Evolutionary conservation across 1,139 yeast genomes (phyloP), one percentile per base, ranked within the genome.

Genomic region (Suhomyces bokatorum): DNA sequence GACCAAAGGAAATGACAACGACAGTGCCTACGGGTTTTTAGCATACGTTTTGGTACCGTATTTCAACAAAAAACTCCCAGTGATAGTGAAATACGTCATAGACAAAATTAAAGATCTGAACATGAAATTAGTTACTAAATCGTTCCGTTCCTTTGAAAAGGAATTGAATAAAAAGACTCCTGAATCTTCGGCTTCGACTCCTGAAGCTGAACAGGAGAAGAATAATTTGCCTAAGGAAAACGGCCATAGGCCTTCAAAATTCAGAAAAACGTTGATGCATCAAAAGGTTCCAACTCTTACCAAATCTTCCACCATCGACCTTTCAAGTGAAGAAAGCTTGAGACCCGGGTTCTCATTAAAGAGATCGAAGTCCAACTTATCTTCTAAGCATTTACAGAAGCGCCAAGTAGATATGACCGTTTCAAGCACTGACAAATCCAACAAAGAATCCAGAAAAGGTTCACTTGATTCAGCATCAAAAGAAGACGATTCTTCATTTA

Each of bases 1-100:
- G 3, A 59, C 64, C 5, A 60, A 61, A 8, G 58, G 64, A 2
- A 61, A 62, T 4, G 61, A 55, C 10, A 63, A 64, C 20, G 64
- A 62, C 24, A 69, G 76, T 16, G 63, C 78, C 1, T 55, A 63
- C n/a, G 81, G 81, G 4, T 81, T 79, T 55, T 62, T 80, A 35
- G 79, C 75, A 1, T 76, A 75, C 51, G 80, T 81, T 6, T 50
- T 81, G 4, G 70, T 80, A 0, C 86, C 86, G 0, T 80, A 75
- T 56, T 81, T 69, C 57, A 74, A 70, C 44, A 75, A 73, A 46
- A 72, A 66, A 44, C 59, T 79, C 6, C 85, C 86, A 0, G 51
- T 63, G 26, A 59, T 77, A 2, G 71, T 79, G 15, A 71, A 70
- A 42, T 73, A 71, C 49, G 64, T 80, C n/a, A 65, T 79, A 6